Evolutionary conservation across 2,329 filamentous ascomycete species (phyloP).

Genomic region (Colletotrichum melonis): DNA sequence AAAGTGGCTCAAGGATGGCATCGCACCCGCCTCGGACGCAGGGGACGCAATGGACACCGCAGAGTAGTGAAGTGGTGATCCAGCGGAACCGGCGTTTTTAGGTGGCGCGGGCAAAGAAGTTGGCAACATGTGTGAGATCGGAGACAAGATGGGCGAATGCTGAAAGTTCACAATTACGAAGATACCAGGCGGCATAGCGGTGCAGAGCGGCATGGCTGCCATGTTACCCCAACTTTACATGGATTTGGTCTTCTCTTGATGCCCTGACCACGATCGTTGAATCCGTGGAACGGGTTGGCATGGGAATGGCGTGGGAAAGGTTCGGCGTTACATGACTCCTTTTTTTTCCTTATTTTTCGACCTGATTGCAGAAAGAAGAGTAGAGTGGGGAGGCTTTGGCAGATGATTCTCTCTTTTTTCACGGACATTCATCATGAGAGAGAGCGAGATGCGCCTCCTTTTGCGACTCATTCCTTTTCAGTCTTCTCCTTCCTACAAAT

Average conservation of each 20-base stretch:
- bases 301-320: constrained; percentile 28
- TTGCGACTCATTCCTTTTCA: background rate
- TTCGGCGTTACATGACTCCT: constrained; percentile 33
- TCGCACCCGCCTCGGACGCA: constrained; percentile 48
- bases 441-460: background rate
- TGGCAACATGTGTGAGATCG: background rate
- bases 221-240: constrained; percentile 26
- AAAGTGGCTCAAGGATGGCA: constrained; percentile 64
- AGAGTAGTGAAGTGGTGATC: constrained; percentile 35
- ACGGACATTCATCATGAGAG: background rate
- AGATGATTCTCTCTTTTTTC: background rate
- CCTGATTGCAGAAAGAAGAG: background rate
- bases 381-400: background rate
- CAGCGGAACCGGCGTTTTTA: background rate
- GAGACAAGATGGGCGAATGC: background rate
- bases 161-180: constrained; percentile 32
- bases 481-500: background rate
- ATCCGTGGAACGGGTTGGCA: constrained; percentile 11
- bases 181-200: constrained; percentile 36
- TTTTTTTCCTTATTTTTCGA: background rate
- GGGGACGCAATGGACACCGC: constrained; percentile 40
- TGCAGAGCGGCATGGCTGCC: constrained; percentile 33
- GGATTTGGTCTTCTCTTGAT: constrained; percentile 30
- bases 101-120: background rate
- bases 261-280: background rate